Evolutionary conservation across 345 rosid genomes (phyloP), one percentile per base, ranked within the genome.

Genomic region (Lepidium aucheri): DNA sequence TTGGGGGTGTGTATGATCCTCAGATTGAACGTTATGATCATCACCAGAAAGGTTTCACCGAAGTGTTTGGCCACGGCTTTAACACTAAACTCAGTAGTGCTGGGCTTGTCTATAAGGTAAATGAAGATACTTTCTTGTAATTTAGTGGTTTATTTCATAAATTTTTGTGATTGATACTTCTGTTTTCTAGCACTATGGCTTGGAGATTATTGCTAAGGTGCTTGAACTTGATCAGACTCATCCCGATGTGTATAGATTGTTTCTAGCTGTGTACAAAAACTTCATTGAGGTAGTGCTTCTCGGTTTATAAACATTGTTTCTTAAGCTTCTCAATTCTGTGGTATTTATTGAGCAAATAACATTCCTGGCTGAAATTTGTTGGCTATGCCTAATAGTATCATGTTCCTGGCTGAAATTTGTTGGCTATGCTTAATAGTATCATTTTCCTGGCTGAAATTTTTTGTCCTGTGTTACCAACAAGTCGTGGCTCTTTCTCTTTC

Each of bases 41-140:
- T 78, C 98, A 90, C 66, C 97, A 90, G 75, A 85, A 85, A 52
- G 96, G 89, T 6, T 93, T 86, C 60, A 82, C 63, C 42, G 80
- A 86, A 80, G 84, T 88, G 34, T 90, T 90, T 76, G 96, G 98
- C 9, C 80, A 88, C 68, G 97, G 96, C 4, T 86, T 93, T 66
- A 67, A 76, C 8, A 85, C 94, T 64, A 87, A 90, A 72, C 91
- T 93, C 51, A 86, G 98, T 66, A 90, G 86, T 71, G 98, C 90
- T 14, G 96, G 98, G 45, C 89, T 93, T 71, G 79, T 93, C 42
- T 92, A 86, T 74, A 89, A 89, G 97, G 97, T 72, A 10, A 33
- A 7, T 7, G 35, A 47, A 47, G 22, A 24, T 24, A 13, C n/a
- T 40, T 68, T 59, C 43, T 50, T 33, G 47, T 69, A 50, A 6